Conservation (phyloP, 108 stramenopile species). For the Cyclotella cryptica region DNA sequence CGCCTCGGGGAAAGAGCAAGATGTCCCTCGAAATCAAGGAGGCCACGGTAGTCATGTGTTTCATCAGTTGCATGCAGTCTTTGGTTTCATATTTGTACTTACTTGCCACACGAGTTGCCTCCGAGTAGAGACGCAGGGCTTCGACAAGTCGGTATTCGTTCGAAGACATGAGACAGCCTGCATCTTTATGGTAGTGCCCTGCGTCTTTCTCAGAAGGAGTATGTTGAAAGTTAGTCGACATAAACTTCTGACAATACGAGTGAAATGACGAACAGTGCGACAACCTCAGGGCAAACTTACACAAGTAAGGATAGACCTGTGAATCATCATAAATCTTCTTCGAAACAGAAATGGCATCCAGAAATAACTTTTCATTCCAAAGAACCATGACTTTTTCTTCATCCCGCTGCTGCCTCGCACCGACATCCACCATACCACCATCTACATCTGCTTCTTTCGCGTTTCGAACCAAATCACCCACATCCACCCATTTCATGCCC, state of each 20-base stretch:
- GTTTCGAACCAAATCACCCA: constrained; percentile 16
- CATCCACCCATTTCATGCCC: constrained; percentile 56
- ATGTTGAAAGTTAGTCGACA: not conserved
- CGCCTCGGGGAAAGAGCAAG: constrained; percentile 20
- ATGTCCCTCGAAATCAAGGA: constrained; percentile 58
- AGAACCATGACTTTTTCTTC: constrained; percentile 18
- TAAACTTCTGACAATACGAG: not conserved
- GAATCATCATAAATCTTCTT: constrained; percentile 42
- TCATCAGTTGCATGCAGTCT: constrained; percentile 63
- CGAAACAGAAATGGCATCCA: constrained; percentile 54
- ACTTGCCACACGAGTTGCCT: constrained; percentile 57
- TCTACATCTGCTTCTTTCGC: not conserved
- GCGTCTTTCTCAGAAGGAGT: constrained; percentile 22
- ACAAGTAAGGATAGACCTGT: constrained; percentile 63
- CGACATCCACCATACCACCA: not conserved
- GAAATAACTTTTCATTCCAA: constrained; percentile 56
- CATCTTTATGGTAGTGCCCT: constrained; percentile 69
- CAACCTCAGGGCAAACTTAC: not conserved
- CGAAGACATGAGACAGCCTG: constrained; percentile 37
- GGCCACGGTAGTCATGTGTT: constrained; percentile 56
- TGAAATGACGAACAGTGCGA: not conserved
- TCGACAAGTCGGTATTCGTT: constrained; percentile 64
- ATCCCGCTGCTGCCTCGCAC: not conserved
- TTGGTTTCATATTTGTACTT: constrained; percentile 54
- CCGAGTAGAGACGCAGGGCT: constrained; percentile 52